phyloP scores from a whole-genome alignment of 2,329 filamentous ascomycete species.

The Cladobotryum mycophilum region DNA sequence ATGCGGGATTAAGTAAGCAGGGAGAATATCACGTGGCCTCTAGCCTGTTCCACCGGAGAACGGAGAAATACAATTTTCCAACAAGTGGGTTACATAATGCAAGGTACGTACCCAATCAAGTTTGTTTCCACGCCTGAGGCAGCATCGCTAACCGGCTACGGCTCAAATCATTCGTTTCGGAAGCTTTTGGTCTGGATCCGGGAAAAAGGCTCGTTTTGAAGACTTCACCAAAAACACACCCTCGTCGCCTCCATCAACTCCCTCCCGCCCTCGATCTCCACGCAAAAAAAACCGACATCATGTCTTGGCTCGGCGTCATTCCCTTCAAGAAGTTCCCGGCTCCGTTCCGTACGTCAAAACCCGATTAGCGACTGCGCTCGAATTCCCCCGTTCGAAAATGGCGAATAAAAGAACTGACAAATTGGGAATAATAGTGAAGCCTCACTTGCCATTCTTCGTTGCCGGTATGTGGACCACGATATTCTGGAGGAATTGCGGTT shows the following conservation, averaged over 20 bases:
- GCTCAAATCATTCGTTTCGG: conserved; percentile 29
- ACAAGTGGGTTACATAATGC: neutral
- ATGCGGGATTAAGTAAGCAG: neutral
- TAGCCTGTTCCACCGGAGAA: neutral
- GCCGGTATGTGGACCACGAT: conserved; percentile 64
- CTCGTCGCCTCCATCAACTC: conserved; percentile 27
- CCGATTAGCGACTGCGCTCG: conserved; percentile 13
- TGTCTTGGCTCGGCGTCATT: conserved; percentile 64
- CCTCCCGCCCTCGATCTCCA: conserved; percentile 30
- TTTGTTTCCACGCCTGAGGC: conserved; percentile 23
- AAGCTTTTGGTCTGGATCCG: conserved; percentile 21
- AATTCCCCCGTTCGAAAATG: conserved; percentile 16
- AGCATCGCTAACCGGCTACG: conserved; percentile 24
- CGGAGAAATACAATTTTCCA: neutral
- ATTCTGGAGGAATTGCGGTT: conserved; percentile 5
- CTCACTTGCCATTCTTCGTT: conserved; percentile 88
- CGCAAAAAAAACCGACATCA: conserved; percentile 45
- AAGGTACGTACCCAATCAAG: neutral
- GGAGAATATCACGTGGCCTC: too few relatives aligned
- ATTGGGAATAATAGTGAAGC: conserved; percentile 59
- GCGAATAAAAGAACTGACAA: conserved; percentile 20
- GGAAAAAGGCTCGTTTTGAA: conserved; percentile 37
- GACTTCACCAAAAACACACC: conserved; percentile 26
- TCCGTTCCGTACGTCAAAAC: conserved; percentile 64
- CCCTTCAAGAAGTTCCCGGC: conserved; percentile 74